Evolutionary conservation across 495 filamentous ascomycete species (phyloP), one percentile per base, ranked within the genome.

Genomic region (Penicillium coprophilum): DNA sequence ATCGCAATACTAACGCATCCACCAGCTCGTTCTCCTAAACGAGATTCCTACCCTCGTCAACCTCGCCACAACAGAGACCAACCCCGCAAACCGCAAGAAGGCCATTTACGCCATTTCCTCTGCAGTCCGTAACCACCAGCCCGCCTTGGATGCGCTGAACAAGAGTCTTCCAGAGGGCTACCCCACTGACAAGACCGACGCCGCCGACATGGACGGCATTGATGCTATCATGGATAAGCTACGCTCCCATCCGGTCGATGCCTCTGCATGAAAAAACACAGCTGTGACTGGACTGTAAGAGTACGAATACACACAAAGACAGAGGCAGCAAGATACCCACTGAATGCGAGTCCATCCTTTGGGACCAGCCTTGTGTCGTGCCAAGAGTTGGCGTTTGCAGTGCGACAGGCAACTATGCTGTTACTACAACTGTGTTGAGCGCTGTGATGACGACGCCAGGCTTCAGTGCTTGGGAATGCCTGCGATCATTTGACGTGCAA

Each of bases 101-200:
- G 88, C 91, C 11, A 77, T 95, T 24, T 90, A 88, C 65, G 95
- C 95, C 24, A 77, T 98, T 17, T 96, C 90, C 53, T 89, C 83
- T 20, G 88, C 80, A 1, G 80, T 89, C 24, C 82, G 94, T 68
- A 98, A 98, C 69, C 93, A 87, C 67, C 91, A 92, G 71, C 88
- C 91, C 0, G 85, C 82, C 10, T 70, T 89, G 64, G 78, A 89
- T 58, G 79, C 76, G 39, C 62, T 78, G 9, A 70, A 89, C 66
- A 86, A 88, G 65, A 72, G 75, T 24, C 71, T 91, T 36, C 85
- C 85, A 0, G 82, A 84, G 43, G 85, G 86, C 50, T 72, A 91
- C 58, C 68, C 71, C 10, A 78, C 76, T 50, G 80, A 80, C 28
- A 78, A 85, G 57, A 71, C 88, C 13, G 88, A 95, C 70, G 87